phyloP scores from a whole-genome alignment of 192 early-diverging fungal species.

The Backusella morwellensis region DNA sequence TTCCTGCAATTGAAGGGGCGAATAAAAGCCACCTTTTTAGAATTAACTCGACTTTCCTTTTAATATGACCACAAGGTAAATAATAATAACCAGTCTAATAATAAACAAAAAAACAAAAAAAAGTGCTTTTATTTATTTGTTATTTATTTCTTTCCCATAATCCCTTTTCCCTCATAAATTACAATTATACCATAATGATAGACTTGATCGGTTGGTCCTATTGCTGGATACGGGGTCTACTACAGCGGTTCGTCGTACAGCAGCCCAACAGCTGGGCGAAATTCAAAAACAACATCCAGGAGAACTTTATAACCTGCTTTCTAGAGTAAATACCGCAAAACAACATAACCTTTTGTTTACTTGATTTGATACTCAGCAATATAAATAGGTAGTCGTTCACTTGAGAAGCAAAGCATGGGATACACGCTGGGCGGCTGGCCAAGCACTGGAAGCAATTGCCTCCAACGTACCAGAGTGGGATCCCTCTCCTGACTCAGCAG shows the following conservation, averaged over 20 bases:
- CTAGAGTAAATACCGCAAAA: constrained; percentile 50
- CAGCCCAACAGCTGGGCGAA: constrained; percentile 94
- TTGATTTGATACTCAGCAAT: constrained; percentile 1
- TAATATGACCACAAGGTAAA: constrained; percentile 31
- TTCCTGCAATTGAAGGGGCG: constrained; percentile 2
- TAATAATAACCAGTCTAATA: not conserved
- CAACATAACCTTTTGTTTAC: not conserved
- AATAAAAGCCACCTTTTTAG: constrained; percentile 15
- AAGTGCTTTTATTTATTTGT: not conserved
- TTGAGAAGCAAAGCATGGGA: constrained; percentile 92
- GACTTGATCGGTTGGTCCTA: constrained; percentile 91
- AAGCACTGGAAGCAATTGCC: constrained; percentile 90
- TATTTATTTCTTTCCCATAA: not conserved
- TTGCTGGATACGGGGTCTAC: constrained; percentile 95
- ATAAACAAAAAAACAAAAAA: not conserved
- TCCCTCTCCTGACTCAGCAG: constrained; percentile 38
- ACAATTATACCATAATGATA: constrained; percentile 24
- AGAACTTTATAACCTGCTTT: constrained; percentile 87
- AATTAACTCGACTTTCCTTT: constrained; percentile 7
- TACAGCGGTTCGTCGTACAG: constrained; percentile 78
- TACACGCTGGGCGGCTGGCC: constrained; percentile 90
- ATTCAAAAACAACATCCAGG: constrained; percentile 92
- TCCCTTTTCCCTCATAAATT: not conserved
- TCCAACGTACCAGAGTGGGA: constrained; percentile 87
- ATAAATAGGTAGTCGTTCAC: constrained; percentile 72